These are phyloP conservation scores for Lepiota brunneoincarnata DNA, from an alignment of 768 basidiomycete species.

Conservation along the genomic window DNA sequence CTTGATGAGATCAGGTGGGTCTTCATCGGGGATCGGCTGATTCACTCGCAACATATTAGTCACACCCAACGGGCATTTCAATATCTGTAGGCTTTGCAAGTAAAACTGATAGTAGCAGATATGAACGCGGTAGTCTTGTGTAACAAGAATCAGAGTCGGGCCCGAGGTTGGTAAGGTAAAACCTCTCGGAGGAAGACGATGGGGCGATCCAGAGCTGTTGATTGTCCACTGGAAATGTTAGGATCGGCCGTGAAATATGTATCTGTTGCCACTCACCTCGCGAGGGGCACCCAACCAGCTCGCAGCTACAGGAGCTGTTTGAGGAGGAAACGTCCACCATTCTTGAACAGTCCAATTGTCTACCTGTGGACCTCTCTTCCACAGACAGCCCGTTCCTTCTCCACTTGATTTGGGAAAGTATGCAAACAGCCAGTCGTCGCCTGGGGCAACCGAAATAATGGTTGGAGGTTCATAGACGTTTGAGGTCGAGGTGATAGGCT, in stretches of 20 bases:
- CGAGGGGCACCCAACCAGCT: conserved; percentile 60
- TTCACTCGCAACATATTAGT: conserved; percentile 34
- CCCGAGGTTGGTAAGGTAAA: conserved; percentile 51
- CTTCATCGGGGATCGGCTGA: conserved; percentile 25
- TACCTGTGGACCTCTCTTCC: conserved; percentile 56
- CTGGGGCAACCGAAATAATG: conserved; percentile 56
- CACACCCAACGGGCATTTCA: conserved; percentile 48
- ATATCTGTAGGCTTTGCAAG: conserved; percentile 37
- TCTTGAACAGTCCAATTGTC: conserved; percentile 63
- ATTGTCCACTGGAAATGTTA: conserved; percentile 48
- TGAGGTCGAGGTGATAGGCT: conserved; percentile 43
- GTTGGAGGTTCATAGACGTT: conserved; percentile 58
- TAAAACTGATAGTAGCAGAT: conserved; percentile 54
- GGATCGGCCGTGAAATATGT: conserved; percentile 6
- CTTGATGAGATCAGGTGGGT: conserved; percentile 9
- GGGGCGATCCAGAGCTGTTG: conserved; percentile 37
- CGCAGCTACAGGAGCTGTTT: conserved; percentile 58
- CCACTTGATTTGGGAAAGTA: conserved; percentile 62
- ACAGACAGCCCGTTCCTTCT: conserved; percentile 64
- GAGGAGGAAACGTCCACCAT: conserved; percentile 49
- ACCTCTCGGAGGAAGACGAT: conserved; percentile 58
- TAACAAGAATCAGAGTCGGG: conserved; percentile 61
- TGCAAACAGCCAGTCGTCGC: conserved; percentile 67
- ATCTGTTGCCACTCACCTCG: conserved; percentile 41
- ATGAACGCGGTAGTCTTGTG: conserved; percentile 56